Base-by-base conservation (phyloP, 2,329 filamentous ascomycete genomes). In the Daldinia eschscholtzii region DNA sequence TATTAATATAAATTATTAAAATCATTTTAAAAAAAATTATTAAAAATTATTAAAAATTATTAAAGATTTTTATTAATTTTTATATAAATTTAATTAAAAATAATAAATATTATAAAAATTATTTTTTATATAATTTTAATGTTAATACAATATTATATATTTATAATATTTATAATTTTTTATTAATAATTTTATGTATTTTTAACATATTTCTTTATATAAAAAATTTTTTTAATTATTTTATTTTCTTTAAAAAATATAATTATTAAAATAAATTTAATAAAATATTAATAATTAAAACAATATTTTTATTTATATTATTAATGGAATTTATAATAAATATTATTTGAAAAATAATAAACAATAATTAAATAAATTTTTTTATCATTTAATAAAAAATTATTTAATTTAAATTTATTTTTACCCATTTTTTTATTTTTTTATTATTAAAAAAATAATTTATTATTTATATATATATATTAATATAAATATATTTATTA, bases 1-100 rank as follows among this genome's bases (percentile, higher is more conserved):
- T 59, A 48, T 59, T 20, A 48, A 48, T n/a, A 6, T 46, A 48
- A 59, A 48, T 46, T 48, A 44, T 44, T 44, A 23, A 44, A 23
- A 7, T 44, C n/a, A 23, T 44, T 44, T 44, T 44, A 44, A 23
- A 23, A 44, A 9, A 18, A 7, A 10, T 44, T 23, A n/a, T 23
- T 44, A 7, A 20, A 44, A 23, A 4, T 42, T n/a, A 42, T n/a
- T n/a, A n/a, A n/a, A n/a, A n/a, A n/a, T n/a, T n/a, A n/a, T n/a
- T n/a, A n/a, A n/a, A n/a, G n/a, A n/a, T 4, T 23, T 44, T 44
- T n/a, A 44, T 44, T 44, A 44, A 44, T 44, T 44, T 12, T 13
- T 39, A 41, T 42, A 23, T 44, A 44, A 44, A 3, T 23, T 23
- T 23, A 44, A 9, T 9, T 44, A 10, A 44, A 44, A 4, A 20